These are phyloP conservation scores for Akanthomyces dipterigenus DNA, from an alignment of 2,329 filamentous ascomycete species.

Conservation along the genomic window DNA sequence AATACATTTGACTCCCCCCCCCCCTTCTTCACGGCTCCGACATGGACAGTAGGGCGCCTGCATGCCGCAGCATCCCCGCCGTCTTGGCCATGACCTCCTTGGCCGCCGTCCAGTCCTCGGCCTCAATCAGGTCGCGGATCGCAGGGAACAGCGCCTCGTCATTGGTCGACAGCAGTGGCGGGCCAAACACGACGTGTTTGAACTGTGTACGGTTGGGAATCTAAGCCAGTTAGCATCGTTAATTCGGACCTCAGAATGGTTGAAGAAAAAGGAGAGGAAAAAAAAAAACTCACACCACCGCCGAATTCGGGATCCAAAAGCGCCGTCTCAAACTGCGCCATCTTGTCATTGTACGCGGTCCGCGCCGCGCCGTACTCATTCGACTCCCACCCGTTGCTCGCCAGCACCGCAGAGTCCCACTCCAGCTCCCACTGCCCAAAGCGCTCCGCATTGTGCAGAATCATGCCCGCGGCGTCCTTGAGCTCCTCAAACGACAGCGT, in stretches of 20 bases:
- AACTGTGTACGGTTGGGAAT: slow-evolving; percentile 84
- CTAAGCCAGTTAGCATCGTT: slow-evolving; percentile 33
- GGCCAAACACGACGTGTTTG: slow-evolving; percentile 87
- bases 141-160: slow-evolving; percentile 66
- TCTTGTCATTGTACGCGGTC: slow-evolving; percentile 69
- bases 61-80: slow-evolving; percentile 52
- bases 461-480: slow-evolving; percentile 50
- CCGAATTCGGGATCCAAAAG: slow-evolving; percentile 67
- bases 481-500: slow-evolving; percentile 27
- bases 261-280: neutral
- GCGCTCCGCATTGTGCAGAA: slow-evolving; percentile 42
- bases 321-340: slow-evolving; percentile 75
- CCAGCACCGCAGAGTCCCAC: slow-evolving; percentile 69
- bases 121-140: slow-evolving; percentile 64
- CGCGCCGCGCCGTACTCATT: slow-evolving; percentile 59
- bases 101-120: slow-evolving; percentile 57
- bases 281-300: slow-evolving; percentile 61
- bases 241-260: too few relatives aligned
- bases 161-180: slow-evolving; percentile 67
- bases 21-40: neutral
- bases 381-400: slow-evolving; percentile 69
- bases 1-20: neutral
- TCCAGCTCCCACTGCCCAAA: slow-evolving; percentile 71
- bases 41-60: slow-evolving; percentile 28
- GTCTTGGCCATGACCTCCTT: slow-evolving; percentile 60